Conservation (phyloP, 2,329 filamentous ascomycete genomes). For the Ceratocystiopsis minuta region DNA sequence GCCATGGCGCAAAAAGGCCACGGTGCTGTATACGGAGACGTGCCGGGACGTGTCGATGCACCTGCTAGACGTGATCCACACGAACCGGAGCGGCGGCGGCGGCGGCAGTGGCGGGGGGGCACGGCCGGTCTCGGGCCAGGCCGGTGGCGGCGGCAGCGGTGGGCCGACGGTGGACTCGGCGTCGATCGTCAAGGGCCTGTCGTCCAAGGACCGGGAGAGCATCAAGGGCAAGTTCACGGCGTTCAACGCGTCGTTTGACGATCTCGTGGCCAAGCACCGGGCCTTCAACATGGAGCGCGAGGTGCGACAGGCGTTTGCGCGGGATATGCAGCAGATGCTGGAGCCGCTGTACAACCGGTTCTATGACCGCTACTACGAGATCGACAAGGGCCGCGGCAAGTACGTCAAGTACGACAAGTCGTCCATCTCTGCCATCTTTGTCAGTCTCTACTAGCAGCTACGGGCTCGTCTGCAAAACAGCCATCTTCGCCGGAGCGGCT, state of each 20-base stretch:
- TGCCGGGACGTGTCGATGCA: conserved; percentile 78
- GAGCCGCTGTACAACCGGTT: conserved; percentile 90
- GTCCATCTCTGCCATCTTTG: conserved; percentile 50
- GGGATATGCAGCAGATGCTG: conserved; percentile 77
- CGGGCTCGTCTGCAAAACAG: too few relatives aligned
- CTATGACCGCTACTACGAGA: conserved; percentile 92
- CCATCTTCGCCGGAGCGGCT: too few relatives aligned
- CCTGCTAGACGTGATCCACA: conserved; percentile 83
- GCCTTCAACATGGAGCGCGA: conserved; percentile 78
- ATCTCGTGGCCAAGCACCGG: conserved; percentile 69
- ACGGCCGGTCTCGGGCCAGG: conserved; percentile 54
- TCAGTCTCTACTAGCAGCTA: conserved; percentile 25
- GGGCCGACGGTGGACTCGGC: conserved; percentile 45
- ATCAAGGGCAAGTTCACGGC: conserved; percentile 92
- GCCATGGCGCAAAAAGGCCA: conserved; percentile 73
- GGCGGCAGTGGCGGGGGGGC: conserved; percentile 14
- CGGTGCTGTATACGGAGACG: conserved; percentile 61
- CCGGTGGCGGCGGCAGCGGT: too few relatives aligned
- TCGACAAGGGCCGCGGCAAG: conserved; percentile 95
- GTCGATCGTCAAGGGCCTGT: conserved; percentile 65
- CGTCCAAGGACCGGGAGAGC: conserved; percentile 81
- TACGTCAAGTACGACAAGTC: conserved; percentile 95
- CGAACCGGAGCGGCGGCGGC: conserved; percentile 40
- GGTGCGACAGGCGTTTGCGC: conserved; percentile 60
- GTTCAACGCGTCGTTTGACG: conserved; percentile 84